These are phyloP conservation scores for Polyplosphaeria fusca DNA, from an alignment of 495 filamentous ascomycete species.

Conservation along the genomic window DNA sequence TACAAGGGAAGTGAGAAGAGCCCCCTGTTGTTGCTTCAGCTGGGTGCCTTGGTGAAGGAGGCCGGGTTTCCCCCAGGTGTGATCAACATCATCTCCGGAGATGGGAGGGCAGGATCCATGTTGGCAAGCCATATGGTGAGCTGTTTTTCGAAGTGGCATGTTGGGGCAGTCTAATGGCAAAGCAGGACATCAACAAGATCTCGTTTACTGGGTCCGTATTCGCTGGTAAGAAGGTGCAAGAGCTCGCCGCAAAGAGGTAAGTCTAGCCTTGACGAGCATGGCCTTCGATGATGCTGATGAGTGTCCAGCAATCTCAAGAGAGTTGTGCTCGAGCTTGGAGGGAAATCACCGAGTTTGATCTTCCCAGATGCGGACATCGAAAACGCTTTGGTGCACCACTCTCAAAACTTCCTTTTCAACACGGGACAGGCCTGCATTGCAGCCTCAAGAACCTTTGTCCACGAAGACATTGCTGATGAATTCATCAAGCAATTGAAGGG, in stretches of 20 bases:
- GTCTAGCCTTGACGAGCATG: background rate
- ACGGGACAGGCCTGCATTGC: slow-evolving; percentile 31
- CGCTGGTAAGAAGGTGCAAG: slow-evolving; percentile 38
- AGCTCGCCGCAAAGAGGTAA: slow-evolving; percentile 36
- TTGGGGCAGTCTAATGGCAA: no score
- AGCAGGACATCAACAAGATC: slow-evolving; percentile 41
- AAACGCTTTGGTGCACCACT: slow-evolving; percentile 33
- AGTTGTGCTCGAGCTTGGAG: slow-evolving; percentile 41
- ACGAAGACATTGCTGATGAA: slow-evolving; percentile 37
- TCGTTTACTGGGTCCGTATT: slow-evolving; percentile 39
- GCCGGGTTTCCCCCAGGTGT: slow-evolving; percentile 42
- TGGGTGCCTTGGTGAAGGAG: slow-evolving; percentile 38
- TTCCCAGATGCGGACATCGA: slow-evolving; percentile 43
- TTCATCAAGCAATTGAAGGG: slow-evolving; percentile 39
- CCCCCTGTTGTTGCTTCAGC: slow-evolving; percentile 31
- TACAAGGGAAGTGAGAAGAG: slow-evolving; percentile 42
- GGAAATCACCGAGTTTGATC: slow-evolving; percentile 40
- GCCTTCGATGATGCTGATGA: background rate
- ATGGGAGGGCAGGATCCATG: slow-evolving; percentile 35
- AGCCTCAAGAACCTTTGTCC: slow-evolving; percentile 36
- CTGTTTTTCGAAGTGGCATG: no score
- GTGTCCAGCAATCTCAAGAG: slow-evolving; percentile 37
- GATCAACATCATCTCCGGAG: slow-evolving; percentile 40
- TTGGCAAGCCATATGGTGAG: slow-evolving; percentile 41
- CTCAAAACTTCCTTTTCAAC: slow-evolving; percentile 35